Conservation (phyloP, 202 grass and related monocot genomes). For the Zoysia matrella region DNA sequence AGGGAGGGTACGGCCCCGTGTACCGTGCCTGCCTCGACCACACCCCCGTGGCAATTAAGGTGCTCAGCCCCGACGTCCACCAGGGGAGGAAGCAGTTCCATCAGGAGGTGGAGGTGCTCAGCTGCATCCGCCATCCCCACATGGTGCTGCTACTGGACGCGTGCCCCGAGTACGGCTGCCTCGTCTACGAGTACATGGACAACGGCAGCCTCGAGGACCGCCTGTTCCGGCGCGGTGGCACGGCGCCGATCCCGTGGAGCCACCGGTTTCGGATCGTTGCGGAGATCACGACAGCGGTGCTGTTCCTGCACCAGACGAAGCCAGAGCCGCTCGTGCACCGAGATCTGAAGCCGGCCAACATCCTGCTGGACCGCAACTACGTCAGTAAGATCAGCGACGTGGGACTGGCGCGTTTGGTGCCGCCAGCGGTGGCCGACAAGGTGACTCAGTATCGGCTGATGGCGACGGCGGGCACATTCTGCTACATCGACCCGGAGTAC, state of each 20-base stretch:
- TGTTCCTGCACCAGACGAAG: slow-evolving; percentile 91
- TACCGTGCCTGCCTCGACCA: slow-evolving; percentile 77
- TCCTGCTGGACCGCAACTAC: slow-evolving; percentile 95
- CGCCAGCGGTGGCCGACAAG: slow-evolving; percentile 72
- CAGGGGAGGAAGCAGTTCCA: slow-evolving; percentile 94
- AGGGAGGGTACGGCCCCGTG: slow-evolving; percentile 94
- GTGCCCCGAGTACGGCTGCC: slow-evolving; percentile 66
- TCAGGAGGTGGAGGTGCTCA: slow-evolving; percentile 95
- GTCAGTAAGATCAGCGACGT: slow-evolving; percentile 98
- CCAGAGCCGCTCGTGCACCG: slow-evolving; percentile 94
- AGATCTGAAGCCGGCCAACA: slow-evolving; percentile 92
- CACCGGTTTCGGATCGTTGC: slow-evolving; percentile 77
- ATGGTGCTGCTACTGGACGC: slow-evolving; percentile 95
- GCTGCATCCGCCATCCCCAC: slow-evolving; percentile 93
- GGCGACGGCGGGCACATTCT: slow-evolving; percentile 89
- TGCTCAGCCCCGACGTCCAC: slow-evolving; percentile 48
- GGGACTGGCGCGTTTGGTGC: slow-evolving; percentile 82
- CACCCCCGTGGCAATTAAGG: too few species aligned
- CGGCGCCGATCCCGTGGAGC: slow-evolving; percentile 66
- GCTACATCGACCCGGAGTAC: slow-evolving; percentile 99
- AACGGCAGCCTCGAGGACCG: slow-evolving; percentile 74
- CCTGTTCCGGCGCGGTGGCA: slow-evolving; percentile 65
- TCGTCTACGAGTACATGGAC: too few species aligned
- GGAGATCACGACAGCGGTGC: slow-evolving; percentile 75
- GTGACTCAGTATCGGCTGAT: slow-evolving; percentile 90